Conservation (phyloP, 768 basidiomycete species). For the Lentinula boryana region DNA sequence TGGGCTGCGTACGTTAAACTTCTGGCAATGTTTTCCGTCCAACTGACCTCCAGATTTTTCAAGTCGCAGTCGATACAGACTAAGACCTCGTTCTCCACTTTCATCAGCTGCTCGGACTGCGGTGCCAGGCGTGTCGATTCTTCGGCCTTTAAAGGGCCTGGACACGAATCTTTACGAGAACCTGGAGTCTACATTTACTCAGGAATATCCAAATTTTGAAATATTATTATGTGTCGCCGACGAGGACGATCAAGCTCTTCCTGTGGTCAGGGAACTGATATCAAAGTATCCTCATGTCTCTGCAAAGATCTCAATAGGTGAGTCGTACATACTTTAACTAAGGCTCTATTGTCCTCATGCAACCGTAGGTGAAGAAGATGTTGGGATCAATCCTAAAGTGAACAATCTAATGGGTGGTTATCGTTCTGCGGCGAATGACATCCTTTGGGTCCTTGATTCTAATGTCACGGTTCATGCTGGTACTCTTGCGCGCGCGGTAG, state of each 20-base stretch:
- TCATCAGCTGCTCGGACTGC: conserved; percentile 36
- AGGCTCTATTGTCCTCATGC: background rate
- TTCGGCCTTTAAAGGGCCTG: conserved; percentile 91
- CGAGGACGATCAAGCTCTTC: conserved; percentile 82
- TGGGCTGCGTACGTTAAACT: conserved; percentile 53
- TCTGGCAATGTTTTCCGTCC: background rate
- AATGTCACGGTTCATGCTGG: conserved; percentile 76
- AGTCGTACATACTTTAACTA: conserved; percentile 12
- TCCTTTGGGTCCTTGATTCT: conserved; percentile 97
- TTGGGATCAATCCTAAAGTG: conserved; percentile 95
- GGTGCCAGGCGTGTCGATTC: conserved; percentile 86
- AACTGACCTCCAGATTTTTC: background rate
- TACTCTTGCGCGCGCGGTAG: conserved; percentile 81
- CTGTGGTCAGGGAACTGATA: conserved; percentile 72
- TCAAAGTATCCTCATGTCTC: conserved; percentile 72
- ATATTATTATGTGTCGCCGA: conserved; percentile 90
- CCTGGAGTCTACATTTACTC: conserved; percentile 85
- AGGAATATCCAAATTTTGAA: conserved; percentile 90
- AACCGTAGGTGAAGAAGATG: conserved; percentile 63
- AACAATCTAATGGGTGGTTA: conserved; percentile 93
- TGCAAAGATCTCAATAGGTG: conserved; percentile 74
- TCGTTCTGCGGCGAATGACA: conserved; percentile 73
- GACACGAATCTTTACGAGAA: conserved; percentile 97
- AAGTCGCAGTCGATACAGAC: conserved; percentile 74
- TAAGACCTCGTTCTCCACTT: conserved; percentile 57